A percentile compares a stretch with the other conserved stretches of the same genome.
These are phyloP conservation scores for Aspergillus proliferans DNA, from an alignment of 2,329 filamentous ascomycete species.

Conservation along the genomic window DNA sequence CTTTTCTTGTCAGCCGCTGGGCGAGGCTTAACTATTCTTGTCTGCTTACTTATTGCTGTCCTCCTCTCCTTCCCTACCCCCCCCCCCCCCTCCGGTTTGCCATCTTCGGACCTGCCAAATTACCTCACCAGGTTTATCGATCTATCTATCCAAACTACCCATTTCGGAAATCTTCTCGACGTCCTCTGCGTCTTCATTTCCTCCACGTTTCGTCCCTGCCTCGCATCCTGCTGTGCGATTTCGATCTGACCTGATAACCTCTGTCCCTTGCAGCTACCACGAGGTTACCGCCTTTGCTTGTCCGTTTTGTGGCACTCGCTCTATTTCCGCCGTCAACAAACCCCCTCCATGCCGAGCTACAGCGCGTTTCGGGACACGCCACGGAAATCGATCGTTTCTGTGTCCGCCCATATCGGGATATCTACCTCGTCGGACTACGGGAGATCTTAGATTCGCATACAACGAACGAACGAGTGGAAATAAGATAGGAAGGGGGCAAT, in stretches of 20 bases:
- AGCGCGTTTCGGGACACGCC: slow-evolving; percentile 12
- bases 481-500: slow-evolving; percentile 7
- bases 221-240: slow-evolving; percentile 2
- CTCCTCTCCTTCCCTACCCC: slow-evolving; percentile 3
- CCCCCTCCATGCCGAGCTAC: slow-evolving; percentile 19
- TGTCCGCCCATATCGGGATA: slow-evolving; percentile 7
- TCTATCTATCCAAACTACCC: not conserved
- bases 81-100: not conserved
- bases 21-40: slow-evolving; percentile 7
- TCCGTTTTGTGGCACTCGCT: not conserved
- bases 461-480: not conserved
- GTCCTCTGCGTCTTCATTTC: not conserved
- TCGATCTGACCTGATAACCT: slow-evolving; percentile 1
- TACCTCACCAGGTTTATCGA: not conserved
- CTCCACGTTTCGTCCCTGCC: no score
- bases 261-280: slow-evolving; percentile 1
- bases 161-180: not conserved
- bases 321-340: not conserved
- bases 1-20: not conserved
- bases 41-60: slow-evolving; percentile 6
- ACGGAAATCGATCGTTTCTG: slow-evolving; percentile 20
- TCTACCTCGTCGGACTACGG: not conserved
- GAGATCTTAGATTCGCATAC: not conserved
- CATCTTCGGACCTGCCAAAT: not conserved
- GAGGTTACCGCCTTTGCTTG: not conserved